phyloP scores from a whole-genome alignment of 1,139 yeast species.

The Hyphopichia pseudoburtonii region DNA sequence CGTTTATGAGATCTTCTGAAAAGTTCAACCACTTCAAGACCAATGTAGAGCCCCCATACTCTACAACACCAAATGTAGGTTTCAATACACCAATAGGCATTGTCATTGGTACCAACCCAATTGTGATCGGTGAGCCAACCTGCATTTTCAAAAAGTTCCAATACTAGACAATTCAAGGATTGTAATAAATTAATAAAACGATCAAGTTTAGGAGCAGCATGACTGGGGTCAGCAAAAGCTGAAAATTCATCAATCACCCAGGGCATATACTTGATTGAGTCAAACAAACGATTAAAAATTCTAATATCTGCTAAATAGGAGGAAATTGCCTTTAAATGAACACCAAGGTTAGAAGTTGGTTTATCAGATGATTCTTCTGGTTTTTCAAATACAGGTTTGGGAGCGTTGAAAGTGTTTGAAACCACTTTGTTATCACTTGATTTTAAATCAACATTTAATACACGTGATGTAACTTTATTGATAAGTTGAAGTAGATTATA shows the following conservation, averaged over 20 bases:
- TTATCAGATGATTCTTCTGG: conserved; percentile 11
- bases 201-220: conserved; percentile 28
- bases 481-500: conserved; percentile 21
- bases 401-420: conserved; percentile 2
- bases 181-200: conserved; percentile 41
- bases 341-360: conserved; percentile 33
- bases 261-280: conserved; percentile 50
- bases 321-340: conserved; percentile 42
- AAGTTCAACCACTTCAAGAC: conserved; percentile 47
- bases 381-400: conserved; percentile 6
- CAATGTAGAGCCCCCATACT: conserved; percentile 57
- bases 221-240: conserved; percentile 26
- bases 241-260: conserved; percentile 45
- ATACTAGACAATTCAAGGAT: conserved; percentile 42
- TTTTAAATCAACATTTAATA: conserved; percentile 18
- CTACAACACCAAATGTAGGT: conserved; percentile 52
- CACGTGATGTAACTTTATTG: conserved; percentile 9
- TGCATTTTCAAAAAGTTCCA: conserved; percentile 55
- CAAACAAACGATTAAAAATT: conserved; percentile 55
- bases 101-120: conserved; percentile 49
- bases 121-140: conserved; percentile 60
- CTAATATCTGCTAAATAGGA: conserved; percentile 52
- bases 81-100: conserved; percentile 43
- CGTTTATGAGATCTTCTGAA: conserved; percentile 45
- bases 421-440: conserved; percentile 16